Evolutionary conservation across 192 early-diverging fungal species (phyloP).

Genomic region (Coemansia guatemalensis): DNA sequence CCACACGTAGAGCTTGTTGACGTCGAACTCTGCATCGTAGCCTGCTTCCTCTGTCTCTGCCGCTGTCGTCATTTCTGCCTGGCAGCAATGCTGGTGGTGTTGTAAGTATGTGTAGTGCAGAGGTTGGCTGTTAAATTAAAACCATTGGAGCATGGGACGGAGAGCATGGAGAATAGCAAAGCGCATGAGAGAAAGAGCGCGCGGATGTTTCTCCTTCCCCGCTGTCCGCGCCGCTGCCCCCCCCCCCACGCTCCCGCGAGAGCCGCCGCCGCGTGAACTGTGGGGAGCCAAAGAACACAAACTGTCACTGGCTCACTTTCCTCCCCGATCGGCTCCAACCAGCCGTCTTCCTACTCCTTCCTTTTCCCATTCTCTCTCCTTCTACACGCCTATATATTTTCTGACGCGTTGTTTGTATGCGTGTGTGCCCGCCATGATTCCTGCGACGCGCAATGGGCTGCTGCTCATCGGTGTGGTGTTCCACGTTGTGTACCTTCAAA

Average conservation of each 20-base stretch:
- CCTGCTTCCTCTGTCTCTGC: conserved; percentile 9
- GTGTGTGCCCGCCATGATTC: conserved; percentile 30
- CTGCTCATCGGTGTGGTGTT: conserved; percentile 86
- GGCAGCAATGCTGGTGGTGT: background rate
- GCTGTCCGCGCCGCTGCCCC: background rate
- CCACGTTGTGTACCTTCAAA: conserved; percentile 85
- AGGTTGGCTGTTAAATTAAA: background rate
- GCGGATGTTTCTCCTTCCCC: background rate
- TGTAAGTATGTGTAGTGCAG: background rate
- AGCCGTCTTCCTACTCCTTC: background rate
- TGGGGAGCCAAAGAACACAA: background rate
- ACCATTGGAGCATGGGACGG: background rate
- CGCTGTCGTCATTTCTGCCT: conserved; percentile 1
- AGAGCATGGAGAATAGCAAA: background rate
- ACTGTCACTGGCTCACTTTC: background rate
- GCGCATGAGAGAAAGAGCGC: background rate
- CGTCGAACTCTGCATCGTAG: conserved; percentile 49
- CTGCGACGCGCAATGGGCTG: conserved; percentile 54
- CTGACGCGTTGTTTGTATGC: background rate
- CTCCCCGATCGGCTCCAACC: background rate
- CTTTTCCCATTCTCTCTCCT: background rate
- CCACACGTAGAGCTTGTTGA: conserved; percentile 54
- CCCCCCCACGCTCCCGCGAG: too few relatives aligned
- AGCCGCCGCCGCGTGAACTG: background rate
- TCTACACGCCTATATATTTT: background rate